Percentiles rank a stretch among this genome's conserved stretches.
Evolutionary conservation across 768 basidiomycete genomes (phyloP).

Genomic region (Termitomyces eurrhizus): DNA sequence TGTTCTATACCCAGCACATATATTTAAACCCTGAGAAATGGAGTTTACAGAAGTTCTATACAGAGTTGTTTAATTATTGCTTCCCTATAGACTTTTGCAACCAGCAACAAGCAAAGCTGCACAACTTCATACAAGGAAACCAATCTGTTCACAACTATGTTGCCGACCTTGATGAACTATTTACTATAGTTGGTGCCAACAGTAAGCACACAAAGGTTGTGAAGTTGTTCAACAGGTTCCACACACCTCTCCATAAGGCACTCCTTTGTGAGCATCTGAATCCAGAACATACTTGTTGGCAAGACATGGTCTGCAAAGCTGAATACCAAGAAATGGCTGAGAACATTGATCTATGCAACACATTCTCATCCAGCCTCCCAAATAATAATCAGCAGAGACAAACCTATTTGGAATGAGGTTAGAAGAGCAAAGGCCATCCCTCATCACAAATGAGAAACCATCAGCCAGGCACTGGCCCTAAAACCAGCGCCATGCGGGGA

Average conservation of each 20-base stretch:
- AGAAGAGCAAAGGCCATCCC: too few species aligned
- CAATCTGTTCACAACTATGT: neutral
- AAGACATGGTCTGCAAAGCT: neutral
- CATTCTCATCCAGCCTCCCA: too few species aligned
- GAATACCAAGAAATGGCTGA: neutral
- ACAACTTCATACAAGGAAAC: neutral
- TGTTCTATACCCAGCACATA: too few species aligned
- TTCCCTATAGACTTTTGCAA: neutral
- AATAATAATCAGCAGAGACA: too few species aligned
- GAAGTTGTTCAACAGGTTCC: neutral
- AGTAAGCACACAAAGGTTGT: neutral
- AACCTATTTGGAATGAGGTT: too few species aligned
- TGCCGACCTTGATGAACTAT: neutral
- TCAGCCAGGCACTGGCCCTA: too few species aligned
- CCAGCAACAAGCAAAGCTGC: neutral
- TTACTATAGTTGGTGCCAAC: neutral
- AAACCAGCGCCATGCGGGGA: too few species aligned
- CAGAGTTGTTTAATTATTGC: neutral
- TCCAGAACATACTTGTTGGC: neutral
- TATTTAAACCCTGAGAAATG: neutral
- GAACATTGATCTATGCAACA: neutral
- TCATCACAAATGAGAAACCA: too few species aligned
- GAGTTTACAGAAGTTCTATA: neutral
- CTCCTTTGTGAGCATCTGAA: neutral
- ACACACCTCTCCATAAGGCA: neutral